Evolutionary conservation across 140 eudicot species (phyloP), one percentile per base, ranked within the genome.

Genomic region (Ambrosia hybrid): DNA sequence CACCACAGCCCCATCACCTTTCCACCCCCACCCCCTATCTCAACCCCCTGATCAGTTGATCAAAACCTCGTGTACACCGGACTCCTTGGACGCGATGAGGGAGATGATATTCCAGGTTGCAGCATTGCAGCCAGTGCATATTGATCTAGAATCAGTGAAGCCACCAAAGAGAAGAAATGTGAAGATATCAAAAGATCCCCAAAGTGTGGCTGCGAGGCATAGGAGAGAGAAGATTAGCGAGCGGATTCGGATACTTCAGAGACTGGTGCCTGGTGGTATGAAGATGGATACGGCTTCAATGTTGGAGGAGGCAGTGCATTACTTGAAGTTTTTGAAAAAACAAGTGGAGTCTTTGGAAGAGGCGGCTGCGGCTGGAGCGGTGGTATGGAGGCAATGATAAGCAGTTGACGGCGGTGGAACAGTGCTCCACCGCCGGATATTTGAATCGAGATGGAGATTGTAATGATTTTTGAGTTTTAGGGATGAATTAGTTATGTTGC

Each of bases 171-270:
- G 86, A 56, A 51, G 86, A 30, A 82, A 82, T 58, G 83, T 82
- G 61, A 77, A 63, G 74, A 77, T 77, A 60, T 82, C 86, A 2
- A 82, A 56, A 39, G 86, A 82, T 36, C 86, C 83, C 2, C 86
- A 77, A 30, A 82, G 83, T 9, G 49, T 77, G 58, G 86, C 83
- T 39, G 86, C 86, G 3, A 71, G 86, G 14, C 86, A 73, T 57
- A 75, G 86, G 64, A 73, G 86, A n/a, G 83, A 82, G 6, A 68
- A 80, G 86, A 78, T 82, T 12, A 77, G 83, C 12, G 83, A 82
- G 53, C 37, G 73, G 57, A 61, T 82, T 2, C 46, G 86, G 77
- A 82, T 82, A 14, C 77, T 82, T 9, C 86, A 82, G 49, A 73
- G 86, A 64, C 16, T 82, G 13, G 86, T 82, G 5, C 86, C 83